Conservation (phyloP, 495 filamentous ascomycete genomes). For the Xylaria grammica region DNA sequence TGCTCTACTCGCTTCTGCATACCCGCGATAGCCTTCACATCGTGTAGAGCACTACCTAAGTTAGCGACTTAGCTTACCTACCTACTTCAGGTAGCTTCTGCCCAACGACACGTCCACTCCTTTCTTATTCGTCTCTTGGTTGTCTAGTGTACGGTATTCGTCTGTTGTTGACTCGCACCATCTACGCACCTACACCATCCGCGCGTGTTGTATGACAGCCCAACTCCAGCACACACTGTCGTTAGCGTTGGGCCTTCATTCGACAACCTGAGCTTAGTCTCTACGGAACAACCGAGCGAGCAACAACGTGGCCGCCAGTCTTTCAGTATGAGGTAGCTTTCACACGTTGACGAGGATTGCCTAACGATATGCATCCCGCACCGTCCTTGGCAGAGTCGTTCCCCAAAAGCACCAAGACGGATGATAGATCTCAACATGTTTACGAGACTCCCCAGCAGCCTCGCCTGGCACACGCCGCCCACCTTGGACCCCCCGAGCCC, state of each 20-base stretch:
- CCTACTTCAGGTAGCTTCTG: conserved; percentile 27
- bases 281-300: conserved; percentile 17
- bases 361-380: conserved; percentile 50
- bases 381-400: conserved; percentile 50
- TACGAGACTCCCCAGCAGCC: conserved; percentile 38
- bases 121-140: conserved; percentile 21
- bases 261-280: conserved; percentile 22
- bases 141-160: conserved; percentile 6
- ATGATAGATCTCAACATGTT: conserved; percentile 41
- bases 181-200: conserved; percentile 20
- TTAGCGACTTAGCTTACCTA: conserved; percentile 25
- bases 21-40: conserved; percentile 29
- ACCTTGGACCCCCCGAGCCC: conserved; percentile 35
- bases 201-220: conserved; percentile 26
- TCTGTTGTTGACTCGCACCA: conserved; percentile 19
- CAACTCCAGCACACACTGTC: conserved; percentile 23
- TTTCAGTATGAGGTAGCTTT: conserved; percentile 44
- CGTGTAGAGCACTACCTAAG: conserved; percentile 21
- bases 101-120: conserved; percentile 23
- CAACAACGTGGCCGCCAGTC: conserved; percentile 30
- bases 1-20: conserved; percentile 24
- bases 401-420: conserved; percentile 48
- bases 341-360: conserved; percentile 33
- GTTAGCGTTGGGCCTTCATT: conserved; percentile 27
- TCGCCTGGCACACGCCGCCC: conserved; percentile 36